A percentile compares a stretch with the other conserved stretches of the same genome.
These are phyloP conservation scores for Keithomyces neogunnii DNA, from an alignment of 2,329 filamentous ascomycete species.

Conservation along the genomic window DNA sequence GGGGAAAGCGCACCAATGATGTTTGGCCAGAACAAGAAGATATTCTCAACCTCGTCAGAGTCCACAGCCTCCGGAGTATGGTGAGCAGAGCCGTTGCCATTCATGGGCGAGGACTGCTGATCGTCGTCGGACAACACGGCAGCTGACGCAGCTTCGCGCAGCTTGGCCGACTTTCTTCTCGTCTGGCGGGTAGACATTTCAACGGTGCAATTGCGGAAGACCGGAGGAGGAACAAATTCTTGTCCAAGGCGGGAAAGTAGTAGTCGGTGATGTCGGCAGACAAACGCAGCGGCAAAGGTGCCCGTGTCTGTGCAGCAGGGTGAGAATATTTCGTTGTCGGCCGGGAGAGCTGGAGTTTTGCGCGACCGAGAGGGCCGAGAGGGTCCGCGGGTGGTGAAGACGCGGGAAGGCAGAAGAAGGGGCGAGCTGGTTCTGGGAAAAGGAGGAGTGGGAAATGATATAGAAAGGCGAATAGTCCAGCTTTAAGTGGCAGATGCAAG, in stretches of 20 bases:
- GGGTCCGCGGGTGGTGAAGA: background rate
- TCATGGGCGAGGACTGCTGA: constrained; percentile 22
- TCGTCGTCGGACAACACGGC: constrained; percentile 19
- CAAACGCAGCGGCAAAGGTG: too few species aligned
- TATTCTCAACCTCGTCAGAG: constrained; percentile 52
- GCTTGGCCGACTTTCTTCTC: constrained; percentile 28
- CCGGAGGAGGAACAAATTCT: too few species aligned
- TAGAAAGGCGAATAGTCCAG: background rate
- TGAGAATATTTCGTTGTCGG: background rate
- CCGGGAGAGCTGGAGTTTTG: background rate
- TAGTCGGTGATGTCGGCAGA: too few species aligned
- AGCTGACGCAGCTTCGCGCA: constrained; percentile 16
- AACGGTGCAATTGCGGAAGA: constrained; percentile 4
- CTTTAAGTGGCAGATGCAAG: background rate
- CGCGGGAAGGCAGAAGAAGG: background rate
- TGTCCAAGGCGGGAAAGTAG: too few species aligned
- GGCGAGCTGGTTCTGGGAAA: background rate
- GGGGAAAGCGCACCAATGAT: constrained; percentile 56
- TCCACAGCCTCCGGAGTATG: constrained; percentile 25
- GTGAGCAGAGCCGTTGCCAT: constrained; percentile 37
- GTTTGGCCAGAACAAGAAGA: constrained; percentile 76
- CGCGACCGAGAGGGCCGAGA: constrained; percentile 5
- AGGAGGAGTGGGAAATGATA: background rate
- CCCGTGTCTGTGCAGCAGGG: too few species aligned
- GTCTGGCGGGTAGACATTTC: constrained; percentile 31